A percentile compares a stretch with the other conserved stretches of the same genome.
Evolutionary conservation across 768 basidiomycete genomes (phyloP).

Genomic region (Inosperma sp.): DNA sequence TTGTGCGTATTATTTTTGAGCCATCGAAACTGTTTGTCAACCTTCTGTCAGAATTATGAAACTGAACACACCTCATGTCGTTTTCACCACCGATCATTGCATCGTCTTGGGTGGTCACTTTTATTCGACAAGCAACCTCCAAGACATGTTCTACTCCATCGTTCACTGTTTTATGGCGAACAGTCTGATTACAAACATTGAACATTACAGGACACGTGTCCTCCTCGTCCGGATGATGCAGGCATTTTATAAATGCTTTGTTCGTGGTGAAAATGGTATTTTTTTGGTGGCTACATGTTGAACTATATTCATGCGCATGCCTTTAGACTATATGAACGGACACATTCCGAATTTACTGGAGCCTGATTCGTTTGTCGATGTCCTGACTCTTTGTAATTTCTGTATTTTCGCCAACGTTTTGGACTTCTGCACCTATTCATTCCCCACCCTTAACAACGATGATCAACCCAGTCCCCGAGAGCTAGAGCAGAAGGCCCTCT

Average conservation of each 20-base stretch:
- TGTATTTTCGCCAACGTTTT: not conserved
- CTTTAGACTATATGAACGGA: not conserved
- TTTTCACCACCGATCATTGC: slow-evolving; percentile 2
- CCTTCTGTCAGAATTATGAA: not conserved
- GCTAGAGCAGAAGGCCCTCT: too few relatives aligned
- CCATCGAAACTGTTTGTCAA: not conserved
- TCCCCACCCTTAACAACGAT: too few relatives aligned
- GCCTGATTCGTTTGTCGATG: not conserved
- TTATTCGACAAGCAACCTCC: not conserved
- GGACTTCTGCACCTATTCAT: not conserved
- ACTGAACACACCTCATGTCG: slow-evolving; percentile 7
- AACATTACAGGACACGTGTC: not conserved
- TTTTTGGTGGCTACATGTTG: not conserved
- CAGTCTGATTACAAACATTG: not conserved
- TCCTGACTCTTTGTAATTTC: not conserved
- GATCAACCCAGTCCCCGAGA: too few relatives aligned
- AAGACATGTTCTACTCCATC: not conserved
- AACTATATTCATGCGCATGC: not conserved
- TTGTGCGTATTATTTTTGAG: not conserved
- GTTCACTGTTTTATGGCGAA: not conserved
- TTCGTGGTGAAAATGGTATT: not conserved
- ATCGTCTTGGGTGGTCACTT: slow-evolving; percentile 8
- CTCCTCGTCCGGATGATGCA: not conserved
- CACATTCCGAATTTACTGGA: not conserved
- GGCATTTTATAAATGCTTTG: not conserved